Conservation (phyloP, 495 filamentous ascomycete species). For the Barbatosphaeria neglecta region DNA sequence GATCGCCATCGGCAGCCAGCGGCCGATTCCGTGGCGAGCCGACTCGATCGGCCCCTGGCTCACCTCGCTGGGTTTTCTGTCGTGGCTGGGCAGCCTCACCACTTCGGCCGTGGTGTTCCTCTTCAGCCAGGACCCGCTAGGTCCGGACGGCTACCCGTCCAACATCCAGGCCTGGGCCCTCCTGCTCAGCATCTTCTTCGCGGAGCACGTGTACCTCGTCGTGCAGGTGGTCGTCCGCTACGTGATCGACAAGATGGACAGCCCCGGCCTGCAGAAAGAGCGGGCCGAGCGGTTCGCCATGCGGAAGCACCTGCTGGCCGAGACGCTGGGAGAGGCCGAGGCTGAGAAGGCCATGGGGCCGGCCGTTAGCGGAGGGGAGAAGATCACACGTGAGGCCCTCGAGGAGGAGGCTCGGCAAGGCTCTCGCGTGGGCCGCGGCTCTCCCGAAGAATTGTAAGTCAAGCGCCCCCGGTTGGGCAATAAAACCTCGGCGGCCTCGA, state of each 20-base stretch:
- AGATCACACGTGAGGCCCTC: constrained; percentile 33
- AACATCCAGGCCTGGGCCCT: constrained; percentile 72
- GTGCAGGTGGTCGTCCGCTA: constrained; percentile 57
- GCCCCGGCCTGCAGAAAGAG: constrained; percentile 72
- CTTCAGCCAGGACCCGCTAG: constrained; percentile 56
- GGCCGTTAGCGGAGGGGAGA: constrained; percentile 28
- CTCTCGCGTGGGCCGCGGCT: constrained; percentile 33
- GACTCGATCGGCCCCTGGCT: constrained; percentile 97
- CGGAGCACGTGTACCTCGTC: constrained; percentile 75
- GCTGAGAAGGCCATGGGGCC: constrained; percentile 22
- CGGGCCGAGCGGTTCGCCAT: constrained; percentile 60
- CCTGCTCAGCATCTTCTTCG: constrained; percentile 71
- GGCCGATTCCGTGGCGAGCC: constrained; percentile 74
- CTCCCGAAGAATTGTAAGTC: constrained; percentile 45
- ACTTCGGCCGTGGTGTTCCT: constrained; percentile 78
- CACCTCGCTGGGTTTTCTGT: constrained; percentile 70
- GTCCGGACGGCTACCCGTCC: constrained; percentile 41
- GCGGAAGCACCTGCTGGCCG: constrained; percentile 60
- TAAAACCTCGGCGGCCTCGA: not conserved
- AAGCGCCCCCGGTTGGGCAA: not conserved
- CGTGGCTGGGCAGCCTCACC: constrained; percentile 85
- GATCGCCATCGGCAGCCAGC: constrained; percentile 79
- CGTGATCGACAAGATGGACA: constrained; percentile 69
- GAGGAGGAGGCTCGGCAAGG: constrained; percentile 58
- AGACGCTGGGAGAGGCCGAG: constrained; percentile 38